phyloP scores from a whole-genome alignment of 371 early-diverging fungal genomes.

The Mortierella sp. region DNA sequence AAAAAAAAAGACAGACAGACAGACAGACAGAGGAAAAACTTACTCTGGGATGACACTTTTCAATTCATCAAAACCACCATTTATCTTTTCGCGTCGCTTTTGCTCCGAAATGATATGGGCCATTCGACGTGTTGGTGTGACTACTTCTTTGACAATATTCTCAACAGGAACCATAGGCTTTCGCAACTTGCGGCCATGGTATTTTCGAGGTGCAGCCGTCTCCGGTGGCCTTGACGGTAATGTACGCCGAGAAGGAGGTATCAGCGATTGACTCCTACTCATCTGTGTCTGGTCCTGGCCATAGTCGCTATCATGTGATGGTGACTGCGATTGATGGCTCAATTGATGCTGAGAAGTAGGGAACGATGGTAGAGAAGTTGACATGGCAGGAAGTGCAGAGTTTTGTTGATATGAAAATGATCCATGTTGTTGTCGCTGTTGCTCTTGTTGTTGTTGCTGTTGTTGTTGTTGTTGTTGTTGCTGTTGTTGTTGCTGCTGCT shows the following conservation, averaged over 20 bases:
- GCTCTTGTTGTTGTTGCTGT: slow-evolving; percentile 10
- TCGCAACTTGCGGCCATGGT: slow-evolving; percentile 42
- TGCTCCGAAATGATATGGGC: slow-evolving; percentile 61
- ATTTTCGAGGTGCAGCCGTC: slow-evolving; percentile 36
- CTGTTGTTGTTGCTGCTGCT: slow-evolving; percentile 13
- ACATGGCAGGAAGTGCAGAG: neutral
- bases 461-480: slow-evolving; percentile 20
- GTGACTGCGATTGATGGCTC: slow-evolving; percentile 9
- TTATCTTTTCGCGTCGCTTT: slow-evolving; percentile 61
- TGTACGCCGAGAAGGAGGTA: slow-evolving; percentile 24
- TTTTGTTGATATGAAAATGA: slow-evolving; percentile 4
- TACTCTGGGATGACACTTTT: slow-evolving; percentile 57
- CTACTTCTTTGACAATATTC: slow-evolving; percentile 29
- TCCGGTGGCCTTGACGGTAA: slow-evolving; percentile 30
- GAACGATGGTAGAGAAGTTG: slow-evolving; percentile 8
- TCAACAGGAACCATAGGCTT: slow-evolving; percentile 13
- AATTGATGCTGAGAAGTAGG: neutral
- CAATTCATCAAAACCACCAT: slow-evolving; percentile 60
- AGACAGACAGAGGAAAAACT: slow-evolving; percentile 4
- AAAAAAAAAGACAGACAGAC: neutral
- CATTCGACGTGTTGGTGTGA: slow-evolving; percentile 52
- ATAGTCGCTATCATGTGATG: slow-evolving; percentile 4
- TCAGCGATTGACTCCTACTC: slow-evolving; percentile 12
- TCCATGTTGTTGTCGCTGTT: slow-evolving; percentile 4
- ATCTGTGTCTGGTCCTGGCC: neutral